Conservation (phyloP, 2,329 filamentous ascomycete species). For the Nemania serpens region DNA sequence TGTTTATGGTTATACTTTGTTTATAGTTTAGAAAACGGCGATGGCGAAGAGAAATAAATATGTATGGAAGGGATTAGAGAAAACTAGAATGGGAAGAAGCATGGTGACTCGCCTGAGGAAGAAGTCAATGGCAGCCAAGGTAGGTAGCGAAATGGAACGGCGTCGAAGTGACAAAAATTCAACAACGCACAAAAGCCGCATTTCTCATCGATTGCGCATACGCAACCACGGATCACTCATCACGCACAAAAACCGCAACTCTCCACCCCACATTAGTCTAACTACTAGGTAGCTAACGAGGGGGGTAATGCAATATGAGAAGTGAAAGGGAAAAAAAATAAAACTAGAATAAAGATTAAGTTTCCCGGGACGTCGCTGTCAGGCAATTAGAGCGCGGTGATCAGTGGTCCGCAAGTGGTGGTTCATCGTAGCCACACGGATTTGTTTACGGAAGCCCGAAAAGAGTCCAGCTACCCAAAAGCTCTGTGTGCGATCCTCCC, state of each 20-base stretch:
- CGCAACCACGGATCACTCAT: background rate
- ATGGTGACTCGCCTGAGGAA: background rate
- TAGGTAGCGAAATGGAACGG: too few species aligned
- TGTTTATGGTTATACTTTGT: background rate
- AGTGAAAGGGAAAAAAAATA: too few species aligned
- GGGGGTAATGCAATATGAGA: background rate
- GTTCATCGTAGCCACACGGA: background rate
- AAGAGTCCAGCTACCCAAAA: background rate
- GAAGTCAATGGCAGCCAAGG: background rate
- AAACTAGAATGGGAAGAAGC: too few species aligned
- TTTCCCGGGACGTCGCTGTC: too few species aligned
- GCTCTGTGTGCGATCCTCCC: too few species aligned
- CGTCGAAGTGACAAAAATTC: too few species aligned
- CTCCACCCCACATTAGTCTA: conserved; percentile 13
- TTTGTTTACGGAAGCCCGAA: background rate
- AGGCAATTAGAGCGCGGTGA: too few species aligned
- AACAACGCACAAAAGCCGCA: conserved; percentile 9
- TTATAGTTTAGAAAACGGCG: background rate
- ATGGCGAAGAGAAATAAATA: background rate
- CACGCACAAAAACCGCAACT: conserved; percentile 23
- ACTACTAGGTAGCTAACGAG: background rate
- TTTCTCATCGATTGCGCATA: background rate
- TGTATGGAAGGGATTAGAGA: background rate
- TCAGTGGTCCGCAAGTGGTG: background rate
- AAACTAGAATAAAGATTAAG: too few species aligned